phyloP scores from a whole-genome alignment of 345 rosid genomes.

The Ailanthus altissimus region DNA sequence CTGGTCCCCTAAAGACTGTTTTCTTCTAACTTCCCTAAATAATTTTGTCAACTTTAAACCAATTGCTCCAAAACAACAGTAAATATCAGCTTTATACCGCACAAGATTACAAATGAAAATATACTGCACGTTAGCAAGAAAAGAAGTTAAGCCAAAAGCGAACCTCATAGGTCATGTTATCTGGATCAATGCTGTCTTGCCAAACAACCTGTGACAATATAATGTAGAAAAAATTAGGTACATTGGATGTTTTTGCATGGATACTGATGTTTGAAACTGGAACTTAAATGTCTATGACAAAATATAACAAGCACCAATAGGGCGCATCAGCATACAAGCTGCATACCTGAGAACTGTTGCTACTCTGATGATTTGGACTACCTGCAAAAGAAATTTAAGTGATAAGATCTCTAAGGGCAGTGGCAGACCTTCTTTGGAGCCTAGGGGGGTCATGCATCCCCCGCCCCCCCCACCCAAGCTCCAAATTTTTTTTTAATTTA shows the following conservation, averaged over 20 bases:
- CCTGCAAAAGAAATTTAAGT: conserved; percentile 39
- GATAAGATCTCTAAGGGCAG: neutral
- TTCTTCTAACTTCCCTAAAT: neutral
- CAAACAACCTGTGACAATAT: conserved; percentile 49
- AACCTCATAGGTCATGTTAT: conserved; percentile 79
- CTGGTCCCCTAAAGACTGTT: neutral
- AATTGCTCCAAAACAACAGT: neutral
- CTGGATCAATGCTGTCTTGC: conserved; percentile 67
- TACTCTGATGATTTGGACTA: conserved; percentile 39
- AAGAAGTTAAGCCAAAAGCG: conserved; percentile 24
- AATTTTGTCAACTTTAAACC: neutral
- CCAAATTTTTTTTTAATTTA: too few species aligned
- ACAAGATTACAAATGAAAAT: neutral
- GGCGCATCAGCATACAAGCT: conserved; percentile 18
- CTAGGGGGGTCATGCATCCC: too few species aligned
- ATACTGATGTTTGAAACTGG: neutral
- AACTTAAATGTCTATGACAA: neutral
- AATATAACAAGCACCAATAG: conserved; percentile 9
- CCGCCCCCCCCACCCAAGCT: too few species aligned
- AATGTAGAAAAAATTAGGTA: neutral
- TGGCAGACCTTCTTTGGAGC: too few species aligned
- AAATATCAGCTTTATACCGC: neutral
- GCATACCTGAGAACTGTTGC: conserved; percentile 48
- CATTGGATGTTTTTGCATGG: neutral
- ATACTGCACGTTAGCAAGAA: neutral